Evolutionary conservation across 768 basidiomycete genomes (phyloP).

Genomic region (Russula compacta): DNA sequence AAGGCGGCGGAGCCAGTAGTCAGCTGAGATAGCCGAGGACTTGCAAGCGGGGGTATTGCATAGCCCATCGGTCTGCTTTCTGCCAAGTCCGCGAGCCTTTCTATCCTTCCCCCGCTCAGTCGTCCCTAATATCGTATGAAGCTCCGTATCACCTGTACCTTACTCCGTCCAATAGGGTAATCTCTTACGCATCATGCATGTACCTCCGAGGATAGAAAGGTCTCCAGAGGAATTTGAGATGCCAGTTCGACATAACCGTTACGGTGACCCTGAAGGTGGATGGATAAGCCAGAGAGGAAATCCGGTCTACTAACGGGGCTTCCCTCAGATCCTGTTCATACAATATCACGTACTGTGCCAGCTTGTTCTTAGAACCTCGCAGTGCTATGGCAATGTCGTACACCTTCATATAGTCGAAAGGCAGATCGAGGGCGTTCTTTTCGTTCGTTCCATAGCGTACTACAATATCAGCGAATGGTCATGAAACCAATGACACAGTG

Average conservation of each 20-base stretch:
- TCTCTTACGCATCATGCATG: conserved; percentile 75
- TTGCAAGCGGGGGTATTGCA: not conserved
- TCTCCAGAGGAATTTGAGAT: not conserved
- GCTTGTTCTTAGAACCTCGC: conserved; percentile 52
- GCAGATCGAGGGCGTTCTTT: conserved; percentile 71
- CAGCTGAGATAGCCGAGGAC: not conserved
- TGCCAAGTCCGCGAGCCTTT: conserved; percentile 36
- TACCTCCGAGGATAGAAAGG: conserved; percentile 53
- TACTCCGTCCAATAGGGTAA: conserved; percentile 68
- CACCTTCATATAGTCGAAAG: conserved; percentile 34
- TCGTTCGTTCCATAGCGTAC: conserved; percentile 54
- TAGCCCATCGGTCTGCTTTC: conserved; percentile 29
- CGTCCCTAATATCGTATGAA: conserved; percentile 50
- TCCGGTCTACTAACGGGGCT: conserved; percentile 49
- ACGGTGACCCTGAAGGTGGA: conserved; percentile 76
- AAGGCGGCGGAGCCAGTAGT: not conserved
- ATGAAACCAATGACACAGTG: conserved; percentile 93
- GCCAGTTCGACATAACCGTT: conserved; percentile 82
- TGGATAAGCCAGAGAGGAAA: conserved; percentile 68
- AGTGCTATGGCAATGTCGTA: conserved; percentile 28
- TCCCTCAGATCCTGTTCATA: conserved; percentile 48
- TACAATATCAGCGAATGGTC: conserved; percentile 70
- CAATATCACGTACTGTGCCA: conserved; percentile 74
- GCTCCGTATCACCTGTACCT: conserved; percentile 53
- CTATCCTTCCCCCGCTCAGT: conserved; percentile 57